Evolutionary conservation across 495 filamentous ascomycete genomes (phyloP).

Genomic region (Chaetomium tenue): DNA sequence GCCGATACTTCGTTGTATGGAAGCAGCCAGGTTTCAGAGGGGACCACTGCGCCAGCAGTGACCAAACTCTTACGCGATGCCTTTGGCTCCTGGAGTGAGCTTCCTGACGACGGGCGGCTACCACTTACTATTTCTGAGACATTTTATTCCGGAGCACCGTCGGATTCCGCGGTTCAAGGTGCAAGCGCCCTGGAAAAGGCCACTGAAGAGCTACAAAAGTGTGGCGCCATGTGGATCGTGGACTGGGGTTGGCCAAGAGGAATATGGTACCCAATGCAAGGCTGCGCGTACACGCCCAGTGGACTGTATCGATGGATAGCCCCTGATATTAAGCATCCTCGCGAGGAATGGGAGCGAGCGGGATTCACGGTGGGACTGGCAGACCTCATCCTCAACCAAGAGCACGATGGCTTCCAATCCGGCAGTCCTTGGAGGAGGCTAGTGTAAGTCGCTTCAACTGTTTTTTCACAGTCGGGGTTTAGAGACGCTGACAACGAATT

Average conservation of each 20-base stretch:
- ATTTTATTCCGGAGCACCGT: neutral
- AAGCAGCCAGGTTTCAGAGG: too few relatives aligned
- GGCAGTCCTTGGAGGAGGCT: conserved; percentile 8
- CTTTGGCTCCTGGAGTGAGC: neutral
- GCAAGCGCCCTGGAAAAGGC: neutral
- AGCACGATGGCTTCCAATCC: neutral
- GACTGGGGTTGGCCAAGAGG: conserved; percentile 10
- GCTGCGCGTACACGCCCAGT: neutral
- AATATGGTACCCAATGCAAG: neutral
- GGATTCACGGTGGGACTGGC: neutral
- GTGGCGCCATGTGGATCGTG: neutral
- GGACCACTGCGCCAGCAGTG: neutral
- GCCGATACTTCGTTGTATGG: neutral
- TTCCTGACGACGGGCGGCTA: conserved; percentile 6
- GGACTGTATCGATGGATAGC: too few relatives aligned
- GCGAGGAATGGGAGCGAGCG: neutral
- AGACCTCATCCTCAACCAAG: neutral
- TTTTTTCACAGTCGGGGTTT: neutral
- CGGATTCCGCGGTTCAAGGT: too few relatives aligned
- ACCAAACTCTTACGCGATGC: neutral
- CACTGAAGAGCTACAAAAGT: neutral
- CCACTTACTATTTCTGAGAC: neutral
- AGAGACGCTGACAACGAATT: neutral
- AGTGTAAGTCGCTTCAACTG: neutral
- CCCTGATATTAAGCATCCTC: neutral